These are phyloP conservation scores for Aureobasidium sp. DNA, from an alignment of 2,329 filamentous ascomycete genomes.

Conservation along the genomic window DNA sequence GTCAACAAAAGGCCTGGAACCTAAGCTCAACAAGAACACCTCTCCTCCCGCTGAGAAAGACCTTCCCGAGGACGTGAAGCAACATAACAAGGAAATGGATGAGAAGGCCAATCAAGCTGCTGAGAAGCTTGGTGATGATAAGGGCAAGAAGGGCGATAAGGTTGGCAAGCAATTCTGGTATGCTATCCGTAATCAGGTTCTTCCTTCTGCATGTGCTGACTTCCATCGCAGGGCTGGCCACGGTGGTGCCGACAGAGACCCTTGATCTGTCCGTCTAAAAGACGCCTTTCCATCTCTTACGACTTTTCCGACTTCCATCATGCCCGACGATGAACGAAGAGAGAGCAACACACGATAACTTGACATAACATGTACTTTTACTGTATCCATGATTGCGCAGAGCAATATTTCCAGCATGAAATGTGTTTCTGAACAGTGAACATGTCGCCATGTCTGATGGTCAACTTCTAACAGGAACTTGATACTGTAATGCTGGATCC, in stretches of 20 bases:
- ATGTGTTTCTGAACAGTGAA: background rate
- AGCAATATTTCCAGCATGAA: background rate
- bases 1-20: slow-evolving; percentile 30
- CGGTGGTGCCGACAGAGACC: slow-evolving; percentile 14
- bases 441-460: background rate
- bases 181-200: background rate
- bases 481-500: background rate
- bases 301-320: slow-evolving; percentile 7
- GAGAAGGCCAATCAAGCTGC: slow-evolving; percentile 36
- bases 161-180: slow-evolving; percentile 35
- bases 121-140: slow-evolving; percentile 33
- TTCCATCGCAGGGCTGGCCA: slow-evolving; percentile 8
- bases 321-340: slow-evolving; percentile 2
- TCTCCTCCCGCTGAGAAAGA: slow-evolving; percentile 28
- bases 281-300: background rate
- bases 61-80: slow-evolving; percentile 30
- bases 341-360: background rate
- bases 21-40: slow-evolving; percentile 36
- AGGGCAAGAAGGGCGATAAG: slow-evolving; percentile 38
- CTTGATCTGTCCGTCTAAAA: background rate
- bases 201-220: background rate
- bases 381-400: background rate
- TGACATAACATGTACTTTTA: slow-evolving; percentile 10
- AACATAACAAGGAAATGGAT: slow-evolving; percentile 41
- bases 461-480: background rate